phyloP scores from a whole-genome alignment of 768 basidiomycete genomes.

The Neoboletus subvelutipes region DNA sequence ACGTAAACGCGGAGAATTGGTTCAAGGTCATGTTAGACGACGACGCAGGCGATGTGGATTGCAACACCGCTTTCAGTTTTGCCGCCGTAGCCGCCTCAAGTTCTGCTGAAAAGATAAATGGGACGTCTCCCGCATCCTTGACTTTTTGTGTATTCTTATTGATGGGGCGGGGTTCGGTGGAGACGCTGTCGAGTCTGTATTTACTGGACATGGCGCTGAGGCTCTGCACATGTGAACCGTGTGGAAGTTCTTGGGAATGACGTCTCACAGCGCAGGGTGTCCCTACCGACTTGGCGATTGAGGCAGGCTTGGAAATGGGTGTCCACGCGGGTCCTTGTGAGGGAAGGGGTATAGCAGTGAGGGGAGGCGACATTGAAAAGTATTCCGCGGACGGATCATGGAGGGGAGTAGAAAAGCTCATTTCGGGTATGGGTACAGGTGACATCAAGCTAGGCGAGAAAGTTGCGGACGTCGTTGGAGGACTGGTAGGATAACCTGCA shows the following conservation, averaged over 20 bases:
- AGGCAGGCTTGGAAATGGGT: neutral
- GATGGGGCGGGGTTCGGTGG: conserved; percentile 10
- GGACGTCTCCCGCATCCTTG: conserved; percentile 33
- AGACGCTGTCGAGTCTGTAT: conserved; percentile 20
- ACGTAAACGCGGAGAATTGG: conserved; percentile 21
- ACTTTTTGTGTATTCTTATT: conserved; percentile 19
- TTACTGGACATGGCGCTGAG: conserved; percentile 27
- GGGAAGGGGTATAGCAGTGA: conserved; percentile 7
- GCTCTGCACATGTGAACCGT: conserved; percentile 18
- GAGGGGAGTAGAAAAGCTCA: conserved; percentile 11
- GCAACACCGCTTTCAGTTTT: conserved; percentile 27
- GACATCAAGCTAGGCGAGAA: conserved; percentile 12
- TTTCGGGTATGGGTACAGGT: conserved; percentile 14
- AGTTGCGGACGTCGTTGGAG: conserved; percentile 5
- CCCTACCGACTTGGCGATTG: conserved; percentile 7
- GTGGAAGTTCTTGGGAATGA: conserved; percentile 24
- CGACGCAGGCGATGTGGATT: conserved; percentile 15
- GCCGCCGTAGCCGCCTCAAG: conserved; percentile 31
- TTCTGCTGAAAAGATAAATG: conserved; percentile 34
- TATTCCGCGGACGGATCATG: conserved; percentile 17
- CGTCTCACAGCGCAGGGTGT: conserved; percentile 8
- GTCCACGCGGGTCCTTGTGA: conserved; percentile 22
- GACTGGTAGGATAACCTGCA: conserved; percentile 14
- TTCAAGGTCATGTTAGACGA: neutral
- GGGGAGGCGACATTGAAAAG: conserved; percentile 10